A percentile compares a stretch with the other conserved stretches of the same genome.
phyloP scores from a whole-genome alignment of 2,329 filamentous ascomycete genomes.

The Hymenoscyphus fraxineus region DNA sequence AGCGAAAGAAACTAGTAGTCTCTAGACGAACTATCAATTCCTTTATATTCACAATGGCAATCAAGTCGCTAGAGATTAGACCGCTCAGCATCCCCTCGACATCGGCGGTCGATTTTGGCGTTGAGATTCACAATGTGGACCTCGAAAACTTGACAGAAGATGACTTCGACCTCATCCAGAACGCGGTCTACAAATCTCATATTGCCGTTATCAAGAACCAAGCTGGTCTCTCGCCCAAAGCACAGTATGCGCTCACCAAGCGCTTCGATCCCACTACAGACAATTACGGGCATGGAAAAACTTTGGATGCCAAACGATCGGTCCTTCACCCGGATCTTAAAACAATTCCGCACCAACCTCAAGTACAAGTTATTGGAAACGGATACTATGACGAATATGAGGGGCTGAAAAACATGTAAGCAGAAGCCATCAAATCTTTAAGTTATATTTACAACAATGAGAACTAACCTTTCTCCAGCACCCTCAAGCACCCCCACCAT shows the following conservation, averaged over 20 bases:
- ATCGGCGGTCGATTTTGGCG: slow-evolving; percentile 55
- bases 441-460: not conserved
- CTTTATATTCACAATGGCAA: slow-evolving; percentile 27
- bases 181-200: slow-evolving; percentile 64
- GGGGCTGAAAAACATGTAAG: slow-evolving; percentile 58
- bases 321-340: slow-evolving; percentile 75
- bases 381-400: slow-evolving; percentile 67
- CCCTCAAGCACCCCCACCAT: slow-evolving; percentile 72
- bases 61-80: slow-evolving; percentile 31
- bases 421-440: not conserved
- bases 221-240: slow-evolving; percentile 57
- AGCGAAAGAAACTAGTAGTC: not conserved
- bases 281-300: slow-evolving; percentile 73
- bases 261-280: slow-evolving; percentile 65
- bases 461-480: slow-evolving; percentile 25
- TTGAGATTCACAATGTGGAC: slow-evolving; percentile 53
- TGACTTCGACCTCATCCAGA: slow-evolving; percentile 60
- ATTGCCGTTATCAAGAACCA: slow-evolving; percentile 71
- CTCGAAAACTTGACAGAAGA: slow-evolving; percentile 60
- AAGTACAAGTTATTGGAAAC: slow-evolving; percentile 78
- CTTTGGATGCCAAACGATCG: slow-evolving; percentile 58
- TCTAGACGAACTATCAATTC: not conserved
- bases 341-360: slow-evolving; percentile 74
- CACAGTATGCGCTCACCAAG: slow-evolving; percentile 70
- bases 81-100: slow-evolving; percentile 25